Base-by-base conservation (phyloP, 192 early-diverging fungal genomes). In the Nowakowskiella sp. region DNA sequence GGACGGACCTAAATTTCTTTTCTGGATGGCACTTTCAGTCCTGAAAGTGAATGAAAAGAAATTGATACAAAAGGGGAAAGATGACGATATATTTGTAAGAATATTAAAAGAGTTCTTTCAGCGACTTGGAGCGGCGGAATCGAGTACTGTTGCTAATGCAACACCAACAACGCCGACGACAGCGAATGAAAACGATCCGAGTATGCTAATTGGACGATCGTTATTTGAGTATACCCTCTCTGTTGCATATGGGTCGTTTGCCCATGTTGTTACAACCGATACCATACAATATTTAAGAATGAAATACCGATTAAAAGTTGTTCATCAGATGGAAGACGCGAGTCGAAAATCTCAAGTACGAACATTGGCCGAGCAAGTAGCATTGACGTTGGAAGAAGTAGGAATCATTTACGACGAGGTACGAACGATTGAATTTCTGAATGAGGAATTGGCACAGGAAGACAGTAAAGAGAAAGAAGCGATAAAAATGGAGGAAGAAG, bases 1-100 rank as follows among this genome's bases (percentile, higher is more conserved):
- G n/a, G 77, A 81, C 47, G 79, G 79, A 2, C 79, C 79, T n/a
- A 76, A 75, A 48, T 77, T 77, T 39, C 42, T 80, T 34, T 81
- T 80, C 44, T 81, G 79, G 79, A 43, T 77, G 16, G 63, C 73
- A 16, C 44, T 81, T 27, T 65, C 70, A 6, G 61, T 81, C 23
- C 43, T 81, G 31, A 80, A 80, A 52, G 48, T 77, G 29, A 81
- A 77, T 48, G 79, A 81, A 60, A 46, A 31, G 26, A 49, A 71
- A 51, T 53, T 81, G 10, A 48, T 77, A 0, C 16, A 48, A 1
- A 30, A 53, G 9, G 73, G 73, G 9, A 53, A 60, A 13, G 78
- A 81, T 48, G 78, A 81, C 53, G 76, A 81, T 43, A 55, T 76
- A 30, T 81, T 80, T 44, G 60, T 58, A 5, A 44, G 53, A 8